Conservation (phyloP, 192 early-diverging fungal species). For the Backusella liffmaniae region DNA sequence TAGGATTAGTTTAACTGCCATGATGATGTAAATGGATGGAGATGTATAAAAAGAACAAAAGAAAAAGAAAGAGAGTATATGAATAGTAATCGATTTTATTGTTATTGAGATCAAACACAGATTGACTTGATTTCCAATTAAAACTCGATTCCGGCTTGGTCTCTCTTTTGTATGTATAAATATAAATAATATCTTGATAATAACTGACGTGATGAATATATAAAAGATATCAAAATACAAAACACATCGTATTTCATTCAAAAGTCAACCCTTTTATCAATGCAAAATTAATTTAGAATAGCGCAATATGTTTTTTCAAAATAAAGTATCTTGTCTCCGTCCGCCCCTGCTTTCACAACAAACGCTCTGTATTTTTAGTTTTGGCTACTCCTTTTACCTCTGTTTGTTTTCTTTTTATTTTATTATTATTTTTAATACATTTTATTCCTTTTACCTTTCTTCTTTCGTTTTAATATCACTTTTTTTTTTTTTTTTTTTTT, state of each 20-base stretch:
- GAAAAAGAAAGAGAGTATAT: not conserved
- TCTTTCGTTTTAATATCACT: conserved; percentile 3
- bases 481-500: not conserved
- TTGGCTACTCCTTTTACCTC: conserved; percentile 4
- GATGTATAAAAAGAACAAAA: not conserved
- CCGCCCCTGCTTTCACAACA: conserved; percentile 7
- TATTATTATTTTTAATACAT: conserved; percentile 1
- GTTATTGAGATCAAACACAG: not conserved
- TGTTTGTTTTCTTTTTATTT: conserved; percentile 11
- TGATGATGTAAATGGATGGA: not conserved
- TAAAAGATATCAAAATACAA: not conserved
- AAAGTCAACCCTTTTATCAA: conserved; percentile 6
- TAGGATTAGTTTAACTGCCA: not conserved
- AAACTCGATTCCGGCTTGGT: not conserved
- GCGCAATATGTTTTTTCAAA: conserved; percentile 4
- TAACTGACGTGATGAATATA: not conserved
- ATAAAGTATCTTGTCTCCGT: conserved; percentile 7
- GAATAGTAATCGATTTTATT: not conserved
- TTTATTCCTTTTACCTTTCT: not conserved
- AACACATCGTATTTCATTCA: not conserved
- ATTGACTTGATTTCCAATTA: not conserved
- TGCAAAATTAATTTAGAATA: conserved; percentile 11
- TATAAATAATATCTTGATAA: not conserved
- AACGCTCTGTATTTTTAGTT: conserved; percentile 8
- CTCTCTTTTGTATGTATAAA: not conserved